Evolutionary conservation across 495 filamentous ascomycete genomes (phyloP), one percentile per base, ranked within the genome.

Genomic region (Pyrenula aspistea): DNA sequence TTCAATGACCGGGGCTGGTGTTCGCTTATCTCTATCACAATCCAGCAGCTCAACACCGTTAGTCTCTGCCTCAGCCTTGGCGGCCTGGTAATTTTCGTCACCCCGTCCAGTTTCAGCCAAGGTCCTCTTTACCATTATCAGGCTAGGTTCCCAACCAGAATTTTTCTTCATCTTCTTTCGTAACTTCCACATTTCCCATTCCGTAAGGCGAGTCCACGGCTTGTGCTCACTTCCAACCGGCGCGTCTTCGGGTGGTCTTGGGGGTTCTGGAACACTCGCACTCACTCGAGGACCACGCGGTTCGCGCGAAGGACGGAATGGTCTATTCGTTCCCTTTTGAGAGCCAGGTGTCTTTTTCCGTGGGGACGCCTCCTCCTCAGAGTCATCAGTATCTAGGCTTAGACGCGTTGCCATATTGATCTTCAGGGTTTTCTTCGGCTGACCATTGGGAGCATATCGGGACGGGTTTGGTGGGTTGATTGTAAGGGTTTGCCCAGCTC

Each of bases 131-230:
- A 97, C 92, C 93, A 98, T 98, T 0, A 94, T 95, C 59, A 94
- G 89, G 62, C 89, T 95, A 0, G 93, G 93, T 42, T 84, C 84
- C 93, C 93, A 98, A 4, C 91, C 83, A 0, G 92, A 88, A 62
- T 98, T 98, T 79, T 98, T 98, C 74, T 98, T 98, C 93, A 98
- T 98, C 54, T 89, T 81, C 71, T 97, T 97, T 51, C 93, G 79
- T 12, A 98, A 75, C 53, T 83, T 84, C 2, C 89, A 91, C 72
- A 98, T 89, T 62, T 98, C 93, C 70, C 84, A 96, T 23, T 85
- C 81, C 0, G 91, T 96, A 47, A 98, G 77, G 55, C 89, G 86
- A 59, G 92, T 77, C 93, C 93, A 98, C 0, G 93, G 93, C 24
- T 86, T 74, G 63, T 92, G 82, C 57, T 81, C 73, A 62, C 87